These are phyloP conservation scores for Picea sitchensis DNA, from an alignment of 75 land plant genomes.

Conservation along the genomic window DNA sequence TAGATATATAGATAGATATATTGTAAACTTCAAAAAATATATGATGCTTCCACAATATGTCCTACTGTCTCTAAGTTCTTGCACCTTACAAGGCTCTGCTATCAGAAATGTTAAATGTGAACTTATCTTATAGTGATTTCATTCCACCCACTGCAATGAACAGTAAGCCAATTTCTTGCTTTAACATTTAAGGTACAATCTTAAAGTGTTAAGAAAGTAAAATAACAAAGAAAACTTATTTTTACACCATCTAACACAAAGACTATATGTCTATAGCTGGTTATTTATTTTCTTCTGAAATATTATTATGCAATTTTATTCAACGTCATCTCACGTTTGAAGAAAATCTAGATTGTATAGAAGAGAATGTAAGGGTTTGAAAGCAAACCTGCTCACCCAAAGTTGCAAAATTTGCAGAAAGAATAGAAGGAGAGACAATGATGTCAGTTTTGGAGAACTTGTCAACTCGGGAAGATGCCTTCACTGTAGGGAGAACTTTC, in stretches of 20 bases:
- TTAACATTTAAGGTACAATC: neutral
- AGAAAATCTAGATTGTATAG: neutral
- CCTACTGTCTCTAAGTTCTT: neutral
- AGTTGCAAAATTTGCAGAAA: conserved; percentile 92
- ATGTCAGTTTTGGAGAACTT: conserved; percentile 82
- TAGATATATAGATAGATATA: neutral
- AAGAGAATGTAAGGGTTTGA: neutral
- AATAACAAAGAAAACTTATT: neutral
- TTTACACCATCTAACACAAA: neutral
- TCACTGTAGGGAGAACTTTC: conserved; percentile 35
- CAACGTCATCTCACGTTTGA: neutral
- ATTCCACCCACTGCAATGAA: neutral
- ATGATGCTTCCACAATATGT: neutral
- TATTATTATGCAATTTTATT: neutral
- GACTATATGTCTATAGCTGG: neutral
- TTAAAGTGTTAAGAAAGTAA: neutral
- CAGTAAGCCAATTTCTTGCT: neutral
- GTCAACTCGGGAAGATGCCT: conserved; percentile 82
- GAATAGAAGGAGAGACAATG: conserved; percentile 93
- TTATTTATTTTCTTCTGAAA: neutral
- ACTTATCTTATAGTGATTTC: no score
- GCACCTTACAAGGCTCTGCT: neutral
- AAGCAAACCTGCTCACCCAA: conserved; percentile 86
- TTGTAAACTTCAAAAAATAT: neutral
- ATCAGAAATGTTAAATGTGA: neutral